Conservation (phyloP, 345 rosid species). For the Salix udensis region DNA sequence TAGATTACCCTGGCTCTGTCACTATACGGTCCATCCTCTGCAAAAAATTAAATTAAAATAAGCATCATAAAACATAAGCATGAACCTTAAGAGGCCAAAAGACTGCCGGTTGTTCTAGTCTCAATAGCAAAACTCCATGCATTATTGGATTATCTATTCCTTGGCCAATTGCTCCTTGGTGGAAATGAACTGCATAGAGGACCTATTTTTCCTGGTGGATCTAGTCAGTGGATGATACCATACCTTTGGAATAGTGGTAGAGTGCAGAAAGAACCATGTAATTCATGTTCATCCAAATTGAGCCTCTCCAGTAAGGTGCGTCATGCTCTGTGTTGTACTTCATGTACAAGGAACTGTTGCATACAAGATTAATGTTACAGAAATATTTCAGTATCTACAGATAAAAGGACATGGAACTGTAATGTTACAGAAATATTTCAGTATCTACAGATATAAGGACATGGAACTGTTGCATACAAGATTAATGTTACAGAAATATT, state of each 20-base stretch:
- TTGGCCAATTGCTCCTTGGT: too few relatives aligned
- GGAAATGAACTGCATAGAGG: too few relatives aligned
- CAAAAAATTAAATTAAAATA: conserved; percentile 12
- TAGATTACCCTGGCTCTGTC: conserved; percentile 58
- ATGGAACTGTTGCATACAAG: conserved; percentile 47
- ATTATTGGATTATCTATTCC: too few relatives aligned
- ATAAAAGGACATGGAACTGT: too few relatives aligned
- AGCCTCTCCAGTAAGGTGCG: conserved; percentile 96
- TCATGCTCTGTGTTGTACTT: conserved; percentile 81
- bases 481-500: not conserved
- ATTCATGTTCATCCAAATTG: conserved; percentile 92
- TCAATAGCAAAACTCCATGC: too few relatives aligned
- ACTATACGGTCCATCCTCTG: conserved; percentile 74
- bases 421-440: too few relatives aligned
- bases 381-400: too few relatives aligned
- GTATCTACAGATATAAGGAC: not conserved
- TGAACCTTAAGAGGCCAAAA: not conserved
- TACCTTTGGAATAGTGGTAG: conserved; percentile 74
- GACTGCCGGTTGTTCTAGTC: too few relatives aligned
- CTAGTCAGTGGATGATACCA: not conserved
- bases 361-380: too few relatives aligned
- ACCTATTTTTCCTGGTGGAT: too few relatives aligned
- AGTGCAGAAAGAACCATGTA: conserved; percentile 85
- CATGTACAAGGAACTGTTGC: conserved; percentile 43
- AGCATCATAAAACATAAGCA: not conserved